phyloP scores from a whole-genome alignment of 148 eudicot species.

The Rhododendron ovatum region DNA sequence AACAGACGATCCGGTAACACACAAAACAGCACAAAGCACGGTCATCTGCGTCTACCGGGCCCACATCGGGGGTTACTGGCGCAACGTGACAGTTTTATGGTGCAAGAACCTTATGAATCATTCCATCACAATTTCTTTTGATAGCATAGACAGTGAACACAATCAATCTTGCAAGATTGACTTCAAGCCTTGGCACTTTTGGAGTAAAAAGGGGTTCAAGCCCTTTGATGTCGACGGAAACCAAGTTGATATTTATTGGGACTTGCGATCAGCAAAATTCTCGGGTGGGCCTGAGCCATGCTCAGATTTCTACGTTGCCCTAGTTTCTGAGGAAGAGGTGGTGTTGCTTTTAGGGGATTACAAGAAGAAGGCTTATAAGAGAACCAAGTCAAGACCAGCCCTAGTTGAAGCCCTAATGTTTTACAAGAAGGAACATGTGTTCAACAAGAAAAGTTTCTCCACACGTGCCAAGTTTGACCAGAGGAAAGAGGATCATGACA shows the following conservation, averaged over 20 bases:
- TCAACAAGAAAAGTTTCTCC: constrained; percentile 43
- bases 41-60: constrained; percentile 55
- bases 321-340: constrained; percentile 76
- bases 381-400: constrained; percentile 63
- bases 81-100: constrained; percentile 70
- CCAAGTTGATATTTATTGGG: constrained; percentile 75
- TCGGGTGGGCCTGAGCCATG: constrained; percentile 67
- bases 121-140: constrained; percentile 51
- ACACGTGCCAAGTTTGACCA: constrained; percentile 41
- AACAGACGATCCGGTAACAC: constrained; percentile 38
- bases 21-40: constrained; percentile 39
- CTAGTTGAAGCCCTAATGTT: constrained; percentile 51
- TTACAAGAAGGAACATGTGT: constrained; percentile 62
- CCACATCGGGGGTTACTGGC: constrained; percentile 70
- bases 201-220: constrained; percentile 82
- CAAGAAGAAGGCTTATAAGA: constrained; percentile 69
- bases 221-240: constrained; percentile 53
- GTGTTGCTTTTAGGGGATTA: constrained; percentile 66
- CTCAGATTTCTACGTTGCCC: constrained; percentile 63
- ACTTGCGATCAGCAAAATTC: constrained; percentile 69
- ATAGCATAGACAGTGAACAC: constrained; percentile 36
- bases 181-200: constrained; percentile 86
- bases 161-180: constrained; percentile 70
- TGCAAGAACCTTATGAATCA: constrained; percentile 58
- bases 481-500: constrained; percentile 34